Percentiles rank a stretch among this genome's conserved stretches.
Conservation (phyloP, 2,329 filamentous ascomycete genomes). For the Magnaporthales sp. region DNA sequence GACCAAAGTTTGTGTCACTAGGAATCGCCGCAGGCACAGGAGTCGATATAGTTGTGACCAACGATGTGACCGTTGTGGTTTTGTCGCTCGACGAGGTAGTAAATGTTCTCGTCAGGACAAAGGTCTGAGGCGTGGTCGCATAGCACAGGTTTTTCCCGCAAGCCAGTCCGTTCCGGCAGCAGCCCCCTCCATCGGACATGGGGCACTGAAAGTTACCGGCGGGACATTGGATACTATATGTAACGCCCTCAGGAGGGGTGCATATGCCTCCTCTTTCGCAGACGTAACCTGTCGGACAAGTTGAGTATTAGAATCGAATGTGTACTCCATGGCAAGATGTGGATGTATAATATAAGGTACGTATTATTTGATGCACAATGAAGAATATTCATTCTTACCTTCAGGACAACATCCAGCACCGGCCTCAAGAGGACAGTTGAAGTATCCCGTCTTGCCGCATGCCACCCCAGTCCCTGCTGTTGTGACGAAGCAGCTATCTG, state of each 20-base stretch:
- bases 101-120: conserved; percentile 31
- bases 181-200: conserved; percentile 40
- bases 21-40: conserved; percentile 23
- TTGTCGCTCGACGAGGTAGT: conserved; percentile 35
- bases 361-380: background rate
- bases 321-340: background rate
- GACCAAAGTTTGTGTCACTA: conserved; percentile 15
- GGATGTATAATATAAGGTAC: background rate
- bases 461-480: conserved; percentile 32
- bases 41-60: conserved; percentile 28
- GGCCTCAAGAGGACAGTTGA: conserved; percentile 28
- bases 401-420: conserved; percentile 26
- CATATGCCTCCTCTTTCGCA: conserved; percentile 32
- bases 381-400: conserved; percentile 9
- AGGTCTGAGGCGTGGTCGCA: conserved; percentile 33
- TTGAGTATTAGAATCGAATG: background rate
- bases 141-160: conserved; percentile 41
- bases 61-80: conserved; percentile 29
- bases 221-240: conserved; percentile 32
- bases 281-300: conserved; percentile 25
- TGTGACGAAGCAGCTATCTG: conserved; percentile 37
- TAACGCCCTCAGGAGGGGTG: conserved; percentile 30
- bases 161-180: conserved; percentile 39
- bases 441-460: conserved; percentile 25
- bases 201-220: conserved; percentile 39